Base-by-base conservation (phyloP, 352 stramenopile genomes). In the Phytophthora sp. region DNA sequence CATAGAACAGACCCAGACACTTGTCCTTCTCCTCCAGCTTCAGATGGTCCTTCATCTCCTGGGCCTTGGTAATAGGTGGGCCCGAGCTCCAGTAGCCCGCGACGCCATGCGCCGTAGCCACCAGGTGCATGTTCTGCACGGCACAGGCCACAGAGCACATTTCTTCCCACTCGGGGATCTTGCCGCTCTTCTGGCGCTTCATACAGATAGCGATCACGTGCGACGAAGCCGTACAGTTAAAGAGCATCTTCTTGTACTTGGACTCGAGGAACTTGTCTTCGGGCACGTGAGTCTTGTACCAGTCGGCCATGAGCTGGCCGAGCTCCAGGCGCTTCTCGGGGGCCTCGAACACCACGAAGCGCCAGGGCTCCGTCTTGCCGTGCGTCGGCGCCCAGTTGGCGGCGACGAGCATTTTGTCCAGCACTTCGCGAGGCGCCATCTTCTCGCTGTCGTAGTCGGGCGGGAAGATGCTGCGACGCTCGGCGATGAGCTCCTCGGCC, bases 11-110 rank as follows among this genome's bases (percentile, higher is more conserved):
- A 7, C 88, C 88, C 16, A 96, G 50, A 41, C 84, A 93, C 76
- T 88, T 88, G 76, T 96, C 88, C 35, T 90, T 84, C 8, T 70
- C 70, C 12, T 72, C 71, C 5, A 96, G 71, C 7, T 79, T 77
- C 12, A 94, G 50, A 68, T 92, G 89, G 31, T 80, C 65, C 73
- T 96, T 96, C 88, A 96, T 96, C 26, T 93, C 80, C 52, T 87
- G 53, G 42, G 82, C 86, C 56, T 80, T 73, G 24, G 81, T 86
- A 36, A 69, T 75, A 12, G 81, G 79, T 8, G 74, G 73, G 0
- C 84, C 86, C 2, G 88, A 96, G 76, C 84, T 94, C 88, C 88
- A 96, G 78, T 96, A 96, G n/a, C 80, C 88, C 18, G 81, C 88
- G 20, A 96, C 73, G 36, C 62, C 71, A 52, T 94, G 76, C 1